Evolutionary conservation across 352 stramenopile species (phyloP).

Genomic region (Phytopythium kandeliae): DNA sequence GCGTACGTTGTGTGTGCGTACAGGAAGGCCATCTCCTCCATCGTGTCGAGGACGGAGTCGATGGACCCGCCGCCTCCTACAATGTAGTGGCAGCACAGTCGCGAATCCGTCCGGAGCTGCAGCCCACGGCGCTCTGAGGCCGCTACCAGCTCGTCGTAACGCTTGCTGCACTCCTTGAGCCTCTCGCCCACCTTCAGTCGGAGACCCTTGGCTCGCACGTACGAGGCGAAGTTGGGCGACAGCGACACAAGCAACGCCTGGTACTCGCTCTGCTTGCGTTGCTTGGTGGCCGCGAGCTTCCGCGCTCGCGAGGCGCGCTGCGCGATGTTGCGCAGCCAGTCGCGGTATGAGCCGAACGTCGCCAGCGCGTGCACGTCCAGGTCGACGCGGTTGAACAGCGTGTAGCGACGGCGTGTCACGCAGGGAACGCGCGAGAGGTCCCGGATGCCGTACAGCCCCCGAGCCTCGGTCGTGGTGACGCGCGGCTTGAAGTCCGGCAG

Average conservation of each 20-base stretch:
- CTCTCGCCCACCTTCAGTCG: not conserved
- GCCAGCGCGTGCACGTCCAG: slow-evolving; percentile 15
- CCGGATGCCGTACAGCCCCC: slow-evolving; percentile 9
- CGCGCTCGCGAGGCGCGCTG: slow-evolving; percentile 5
- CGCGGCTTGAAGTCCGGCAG: slow-evolving; percentile 8
- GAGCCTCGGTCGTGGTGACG: slow-evolving; percentile 13
- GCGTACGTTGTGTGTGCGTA: slow-evolving; percentile 14
- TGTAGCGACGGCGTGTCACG: slow-evolving; percentile 9
- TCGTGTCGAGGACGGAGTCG: slow-evolving; percentile 9
- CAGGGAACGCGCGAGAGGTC: slow-evolving; percentile 8
- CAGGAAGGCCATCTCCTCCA: slow-evolving; percentile 23
- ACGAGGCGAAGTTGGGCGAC: slow-evolving; percentile 6
- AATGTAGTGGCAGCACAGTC: slow-evolving; percentile 7
- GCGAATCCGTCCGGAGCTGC: slow-evolving; percentile 10
- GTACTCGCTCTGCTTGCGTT: slow-evolving; percentile 7
- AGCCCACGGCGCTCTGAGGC: slow-evolving; percentile 5
- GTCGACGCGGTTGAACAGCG: slow-evolving; percentile 9
- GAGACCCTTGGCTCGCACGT: slow-evolving; percentile 3
- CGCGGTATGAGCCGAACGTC: slow-evolving; percentile 12
- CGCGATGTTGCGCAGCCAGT: slow-evolving; percentile 12
- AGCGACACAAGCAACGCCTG: slow-evolving; percentile 7
- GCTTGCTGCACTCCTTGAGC: slow-evolving; percentile 5
- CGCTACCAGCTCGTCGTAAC: slow-evolving; percentile 3
- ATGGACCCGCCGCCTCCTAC: not conserved
- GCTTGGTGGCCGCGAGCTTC: slow-evolving; percentile 8